These are phyloP conservation scores for Zymoseptoria tritici DNA, from an alignment of 2,329 filamentous ascomycete species.

Conservation along the genomic window DNA sequence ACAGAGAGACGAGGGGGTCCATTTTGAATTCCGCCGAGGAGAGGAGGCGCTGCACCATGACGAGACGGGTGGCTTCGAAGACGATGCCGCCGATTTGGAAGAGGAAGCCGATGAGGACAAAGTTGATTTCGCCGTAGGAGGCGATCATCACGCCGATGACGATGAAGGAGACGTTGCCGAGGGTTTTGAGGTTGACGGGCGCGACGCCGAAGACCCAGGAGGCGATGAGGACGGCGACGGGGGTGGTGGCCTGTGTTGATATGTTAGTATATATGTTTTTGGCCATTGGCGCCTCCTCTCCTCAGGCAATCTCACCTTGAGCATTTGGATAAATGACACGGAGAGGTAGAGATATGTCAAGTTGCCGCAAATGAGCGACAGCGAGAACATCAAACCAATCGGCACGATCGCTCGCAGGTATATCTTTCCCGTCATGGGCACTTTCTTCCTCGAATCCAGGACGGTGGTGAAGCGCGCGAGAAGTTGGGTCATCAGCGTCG, in stretches of 20 bases:
- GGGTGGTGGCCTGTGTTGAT: conserved; percentile 68
- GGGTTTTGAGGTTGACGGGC: conserved; percentile 74
- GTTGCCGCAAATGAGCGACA: conserved; percentile 95
- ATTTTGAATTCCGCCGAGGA: conserved; percentile 84
- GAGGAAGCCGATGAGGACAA: conserved; percentile 70
- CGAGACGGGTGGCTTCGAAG: conserved; percentile 75
- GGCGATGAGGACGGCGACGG: conserved; percentile 82
- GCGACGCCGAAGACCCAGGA: conserved; percentile 83
- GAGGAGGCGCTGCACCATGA: conserved; percentile 76
- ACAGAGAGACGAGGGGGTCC: conserved; percentile 80
- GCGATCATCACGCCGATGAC: conserved; percentile 92
- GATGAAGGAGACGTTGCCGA: conserved; percentile 90
- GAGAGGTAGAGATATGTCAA: conserved; percentile 91
- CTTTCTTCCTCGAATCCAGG: conserved; percentile 88
- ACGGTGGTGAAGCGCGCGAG: conserved; percentile 82
- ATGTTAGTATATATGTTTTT: conserved; percentile 4
- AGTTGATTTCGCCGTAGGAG: conserved; percentile 91
- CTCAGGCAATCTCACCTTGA: conserved; percentile 57
- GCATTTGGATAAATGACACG: conserved; percentile 97
- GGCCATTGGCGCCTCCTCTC: background rate
- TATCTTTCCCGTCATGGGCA: conserved; percentile 93
- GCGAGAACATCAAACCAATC: conserved; percentile 90
- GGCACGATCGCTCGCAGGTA: conserved; percentile 91
- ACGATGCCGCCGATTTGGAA: conserved; percentile 71
- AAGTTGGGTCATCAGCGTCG: conserved; percentile 88